Evolutionary conservation across 495 filamentous ascomycete genomes (phyloP), one percentile per base, ranked within the genome.

Genomic region (Penicillium nucicola): DNA sequence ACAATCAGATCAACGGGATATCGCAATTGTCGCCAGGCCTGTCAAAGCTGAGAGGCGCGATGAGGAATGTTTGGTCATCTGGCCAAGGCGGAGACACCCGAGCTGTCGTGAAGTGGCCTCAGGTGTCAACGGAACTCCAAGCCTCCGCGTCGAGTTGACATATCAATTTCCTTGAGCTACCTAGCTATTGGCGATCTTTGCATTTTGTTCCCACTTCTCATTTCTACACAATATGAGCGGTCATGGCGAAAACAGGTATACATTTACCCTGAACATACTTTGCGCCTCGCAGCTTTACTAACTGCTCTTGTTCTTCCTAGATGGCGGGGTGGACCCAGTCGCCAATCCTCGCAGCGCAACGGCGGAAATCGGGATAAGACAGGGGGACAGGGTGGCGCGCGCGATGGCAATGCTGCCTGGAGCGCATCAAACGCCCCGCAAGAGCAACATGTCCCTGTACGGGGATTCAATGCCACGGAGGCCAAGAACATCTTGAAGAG

Each of bases 391-490:
- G 64, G 65, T 18, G 55, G 57, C 38, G 35, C 62, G 23, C 70
- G 69, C 4, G 66, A 67, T 44, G 66, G 60, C 19, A 63, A 56
- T 41, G 33, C 50, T 52, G 53, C 64, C 25, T 69, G 67, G 70
- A 50, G 50, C 8, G 61, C 58, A 36, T 54, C 62, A 34, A 55
- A 57, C 15, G 52, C 55, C 34, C 37, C 58, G 25, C 69, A 70
- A 48, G 74, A 75, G 8, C 71, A 69, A 40, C 75, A 78, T 55
- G 62, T 71, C 19, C 67, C 75, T 32, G 73, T 76, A 22, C 64
- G 66, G 35, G 71, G 67, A 7, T 80, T 78, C 64, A 80, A 80
- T 49, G 66, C 72, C 19, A 51, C 58, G 5, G 76, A 78, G 51
- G 64, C 62, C n/a, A 76, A 71, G 52, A 65, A 54, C 33, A 57